Conservation (phyloP, 2,329 filamentous ascomycete species). For the Phaeosphaeriaceae sp. region DNA sequence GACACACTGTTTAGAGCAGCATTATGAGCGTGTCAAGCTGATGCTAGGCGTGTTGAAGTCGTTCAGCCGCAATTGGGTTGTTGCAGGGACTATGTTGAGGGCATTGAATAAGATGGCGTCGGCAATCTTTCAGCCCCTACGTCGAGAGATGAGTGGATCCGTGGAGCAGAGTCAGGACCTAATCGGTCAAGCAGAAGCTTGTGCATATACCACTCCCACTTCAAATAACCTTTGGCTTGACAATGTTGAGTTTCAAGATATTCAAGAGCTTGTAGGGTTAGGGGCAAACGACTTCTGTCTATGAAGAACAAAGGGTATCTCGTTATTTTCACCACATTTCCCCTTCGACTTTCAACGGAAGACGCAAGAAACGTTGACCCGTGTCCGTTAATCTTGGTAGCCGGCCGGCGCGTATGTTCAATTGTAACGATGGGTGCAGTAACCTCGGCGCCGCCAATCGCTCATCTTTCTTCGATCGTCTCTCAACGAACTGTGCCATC, state of each 20-base stretch:
- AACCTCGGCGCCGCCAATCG: slow-evolving; percentile 41
- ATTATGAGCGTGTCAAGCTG: slow-evolving; percentile 21
- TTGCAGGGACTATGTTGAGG: slow-evolving; percentile 15
- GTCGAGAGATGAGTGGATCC: background rate
- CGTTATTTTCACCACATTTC: slow-evolving; percentile 1
- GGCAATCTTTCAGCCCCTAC: background rate
- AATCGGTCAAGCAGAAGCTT: background rate
- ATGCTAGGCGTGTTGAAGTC: slow-evolving; percentile 22
- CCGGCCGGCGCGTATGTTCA: slow-evolving; percentile 49
- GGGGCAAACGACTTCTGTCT: slow-evolving; percentile 5
- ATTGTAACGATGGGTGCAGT: slow-evolving; percentile 48
- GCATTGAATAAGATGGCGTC: slow-evolving; percentile 18
- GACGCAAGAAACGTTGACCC: slow-evolving; percentile 8
- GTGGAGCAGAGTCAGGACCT: background rate
- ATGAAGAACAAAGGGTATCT: background rate
- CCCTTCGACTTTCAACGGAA: slow-evolving; percentile 9
- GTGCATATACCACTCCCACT: background rate
- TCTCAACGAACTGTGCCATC: slow-evolving; percentile 42
- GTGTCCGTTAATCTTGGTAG: slow-evolving; percentile 29
- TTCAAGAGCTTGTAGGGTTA: slow-evolving; percentile 18
- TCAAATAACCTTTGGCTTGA: slow-evolving; percentile 6
- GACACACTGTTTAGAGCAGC: slow-evolving; percentile 19
- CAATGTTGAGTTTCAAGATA: slow-evolving; percentile 13
- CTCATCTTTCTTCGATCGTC: slow-evolving; percentile 41
- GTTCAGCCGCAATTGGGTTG: slow-evolving; percentile 17